Evolutionary conservation across 371 early-diverging fungal species (phyloP).

Genomic region (Mortierella sp.): DNA sequence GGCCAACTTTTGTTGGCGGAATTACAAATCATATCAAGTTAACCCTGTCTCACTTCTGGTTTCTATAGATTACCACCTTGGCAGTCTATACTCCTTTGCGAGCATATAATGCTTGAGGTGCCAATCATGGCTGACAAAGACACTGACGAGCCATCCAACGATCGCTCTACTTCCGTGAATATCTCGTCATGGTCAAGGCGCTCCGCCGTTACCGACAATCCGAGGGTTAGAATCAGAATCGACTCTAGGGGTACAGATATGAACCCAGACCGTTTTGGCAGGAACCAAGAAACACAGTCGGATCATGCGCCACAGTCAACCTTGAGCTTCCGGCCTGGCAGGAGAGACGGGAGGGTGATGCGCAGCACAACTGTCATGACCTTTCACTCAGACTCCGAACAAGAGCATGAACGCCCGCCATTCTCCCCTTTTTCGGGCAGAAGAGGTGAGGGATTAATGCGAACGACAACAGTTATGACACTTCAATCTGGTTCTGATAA

Average conservation of each 20-base stretch:
- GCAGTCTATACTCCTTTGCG: background rate
- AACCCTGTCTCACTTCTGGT: background rate
- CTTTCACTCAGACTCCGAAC: constrained; percentile 45
- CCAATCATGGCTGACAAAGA: constrained; percentile 31
- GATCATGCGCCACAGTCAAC: constrained; percentile 1
- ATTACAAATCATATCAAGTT: background rate
- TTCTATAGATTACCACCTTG: background rate
- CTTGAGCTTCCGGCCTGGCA: background rate
- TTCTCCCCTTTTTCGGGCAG: background rate
- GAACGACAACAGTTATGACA: constrained; percentile 45
- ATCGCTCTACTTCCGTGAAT: constrained; percentile 9
- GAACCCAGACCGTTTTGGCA: constrained; percentile 6
- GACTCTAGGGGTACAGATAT: background rate
- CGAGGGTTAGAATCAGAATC: background rate
- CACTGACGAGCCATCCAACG: constrained; percentile 12
- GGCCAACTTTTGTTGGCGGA: no score
- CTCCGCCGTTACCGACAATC: background rate
- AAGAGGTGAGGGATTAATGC: constrained; percentile 15
- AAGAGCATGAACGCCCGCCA: constrained; percentile 25
- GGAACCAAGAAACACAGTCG: constrained; percentile 2
- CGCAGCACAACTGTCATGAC: constrained; percentile 52
- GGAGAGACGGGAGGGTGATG: constrained; percentile 11
- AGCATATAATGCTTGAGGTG: constrained; percentile 16
- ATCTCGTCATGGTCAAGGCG: constrained; percentile 17
- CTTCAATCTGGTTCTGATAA: constrained; percentile 43